Conservation (phyloP, 148 eudicot genomes). For the Spergularia bocconei region DNA sequence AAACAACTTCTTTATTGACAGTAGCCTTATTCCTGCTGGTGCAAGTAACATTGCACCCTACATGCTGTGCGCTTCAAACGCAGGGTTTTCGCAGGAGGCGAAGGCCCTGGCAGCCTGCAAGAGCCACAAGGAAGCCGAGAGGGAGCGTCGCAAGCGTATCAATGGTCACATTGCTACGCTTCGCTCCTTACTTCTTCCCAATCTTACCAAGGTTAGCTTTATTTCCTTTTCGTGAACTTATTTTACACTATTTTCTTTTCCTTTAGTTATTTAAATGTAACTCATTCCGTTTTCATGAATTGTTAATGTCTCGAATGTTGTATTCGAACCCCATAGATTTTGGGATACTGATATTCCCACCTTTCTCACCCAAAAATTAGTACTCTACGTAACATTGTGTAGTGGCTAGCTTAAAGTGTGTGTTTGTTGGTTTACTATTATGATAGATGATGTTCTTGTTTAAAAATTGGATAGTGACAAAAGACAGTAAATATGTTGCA, state of each 20-base stretch:
- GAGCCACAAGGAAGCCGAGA: conserved; percentile 87
- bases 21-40: conserved; percentile 6
- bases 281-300: no score
- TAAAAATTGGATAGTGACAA: no score
- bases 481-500: not conserved
- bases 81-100: conserved; percentile 34
- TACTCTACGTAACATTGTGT: no score
- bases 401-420: no score
- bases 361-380: no score
- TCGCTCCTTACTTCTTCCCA: conserved; percentile 59
- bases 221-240: not conserved
- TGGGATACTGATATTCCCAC: no score
- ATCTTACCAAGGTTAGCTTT: conserved; percentile 61
- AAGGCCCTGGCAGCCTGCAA: conserved; percentile 61
- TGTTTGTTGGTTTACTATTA: not conserved
- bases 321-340: no score
- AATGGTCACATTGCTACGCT: conserved; percentile 80
- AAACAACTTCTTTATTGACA: conserved; percentile 17
- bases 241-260: no score
- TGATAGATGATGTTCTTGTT: not conserved
- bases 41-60: conserved; percentile 13
- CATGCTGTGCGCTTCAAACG: conserved; percentile 25
- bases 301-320: no score
- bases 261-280: no score
- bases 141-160: conserved; percentile 76